Evolutionary conservation across 2,329 filamentous ascomycete genomes (phyloP).

Genomic region (Thermothelomyces thermophilus): DNA sequence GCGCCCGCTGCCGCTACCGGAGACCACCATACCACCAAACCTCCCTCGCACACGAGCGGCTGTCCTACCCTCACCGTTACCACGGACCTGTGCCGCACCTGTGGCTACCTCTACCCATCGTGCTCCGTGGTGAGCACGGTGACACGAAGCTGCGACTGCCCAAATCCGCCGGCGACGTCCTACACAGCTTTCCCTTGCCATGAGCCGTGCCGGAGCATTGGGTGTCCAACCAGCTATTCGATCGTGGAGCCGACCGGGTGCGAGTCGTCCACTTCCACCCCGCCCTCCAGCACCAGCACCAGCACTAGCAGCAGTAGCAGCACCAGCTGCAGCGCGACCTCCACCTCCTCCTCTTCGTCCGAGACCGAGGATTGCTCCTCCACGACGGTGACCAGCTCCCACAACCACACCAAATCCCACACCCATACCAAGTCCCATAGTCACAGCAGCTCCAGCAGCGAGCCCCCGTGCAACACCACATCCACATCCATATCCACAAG

Average conservation of each 20-base stretch:
- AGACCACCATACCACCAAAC: not conserved
- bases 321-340: not conserved
- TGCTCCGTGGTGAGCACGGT: conserved; percentile 18
- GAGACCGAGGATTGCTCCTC: not conserved
- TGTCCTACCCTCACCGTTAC: conserved; percentile 22
- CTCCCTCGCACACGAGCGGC: conserved; percentile 1
- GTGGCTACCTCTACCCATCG: conserved; percentile 10
- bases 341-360: not conserved
- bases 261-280: not conserved
- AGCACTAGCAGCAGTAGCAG: not conserved
- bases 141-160: conserved; percentile 20
- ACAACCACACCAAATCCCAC: not conserved
- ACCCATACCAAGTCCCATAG: not conserved
- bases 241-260: conserved; percentile 11
- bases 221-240: conserved; percentile 15
- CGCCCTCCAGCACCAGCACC: not conserved
- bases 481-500: not conserved
- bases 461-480: not conserved
- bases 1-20: not conserved
- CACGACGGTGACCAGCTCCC: not conserved
- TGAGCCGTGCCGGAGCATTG: conserved; percentile 15
- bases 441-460: not conserved
- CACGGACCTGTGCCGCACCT: conserved; percentile 16
- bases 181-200: conserved; percentile 17
- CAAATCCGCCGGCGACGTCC: conserved; percentile 11